Evolutionary conservation across 2,329 filamentous ascomycete genomes (phyloP), one percentile per base, ranked within the genome.

Genomic region (Phaeosphaeria sp.): DNA sequence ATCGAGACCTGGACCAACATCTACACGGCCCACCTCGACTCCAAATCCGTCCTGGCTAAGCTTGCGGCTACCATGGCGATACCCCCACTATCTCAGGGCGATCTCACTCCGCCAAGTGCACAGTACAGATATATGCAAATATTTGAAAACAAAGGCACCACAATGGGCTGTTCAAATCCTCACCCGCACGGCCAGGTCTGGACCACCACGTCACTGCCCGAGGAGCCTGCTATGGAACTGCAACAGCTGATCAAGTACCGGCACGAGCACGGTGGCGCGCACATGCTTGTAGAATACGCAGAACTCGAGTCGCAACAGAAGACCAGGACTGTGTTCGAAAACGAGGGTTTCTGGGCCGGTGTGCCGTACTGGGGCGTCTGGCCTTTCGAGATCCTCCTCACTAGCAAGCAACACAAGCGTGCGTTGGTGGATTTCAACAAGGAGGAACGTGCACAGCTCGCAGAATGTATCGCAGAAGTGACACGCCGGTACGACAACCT

Each of bases 71-170:
- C 80, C 4, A 82, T 80, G 8, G 80, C 80, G 6, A 69, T 85
- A 39, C 77, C 82, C 6, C 80, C 83, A 8, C 75, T 80, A 39
- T 78, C 80, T 21, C 77, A 81, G 9, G 77, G 81, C 13, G 75
- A 79, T 49, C 61, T 77, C 9, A 74, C 79, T 7, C 79, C 80
- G 25, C 89, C 92, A 4, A 87, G 84, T 51, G 86, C 91, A 52
- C 92, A 96, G 78, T 92, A 96, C 70, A 87, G 91, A 53, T 98
- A 96, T 80, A 97, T 99, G 93, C 95, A 99, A 76, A 98, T 99
- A 64, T 99, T 99, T 63, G 95, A 99, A 81, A 99, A 99, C 83
- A 99, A 99, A 80, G 95, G 95, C 51, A 88, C 91, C 1, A 92
- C 94, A 11, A 99, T 99, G 95, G 95, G 95, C 51, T 99, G 95